A percentile compares a stretch with the other conserved stretches of the same genome.
These are phyloP conservation scores for Xylariaceae sp. DNA, from an alignment of 2,329 filamentous ascomycete species.

Conservation along the genomic window DNA sequence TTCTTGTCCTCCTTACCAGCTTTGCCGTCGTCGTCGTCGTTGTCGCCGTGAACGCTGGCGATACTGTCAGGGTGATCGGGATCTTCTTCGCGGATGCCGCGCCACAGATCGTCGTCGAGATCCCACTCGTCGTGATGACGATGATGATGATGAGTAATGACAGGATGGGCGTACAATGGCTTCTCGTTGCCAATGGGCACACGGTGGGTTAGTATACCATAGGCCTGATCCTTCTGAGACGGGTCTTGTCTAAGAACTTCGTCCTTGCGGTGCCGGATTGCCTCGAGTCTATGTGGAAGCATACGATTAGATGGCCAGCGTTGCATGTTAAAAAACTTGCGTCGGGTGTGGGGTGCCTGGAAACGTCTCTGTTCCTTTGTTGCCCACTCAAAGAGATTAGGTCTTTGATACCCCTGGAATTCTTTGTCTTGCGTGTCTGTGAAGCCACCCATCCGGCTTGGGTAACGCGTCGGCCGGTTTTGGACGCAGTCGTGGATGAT, in stretches of 20 bases:
- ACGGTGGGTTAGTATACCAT: conserved; percentile 25
- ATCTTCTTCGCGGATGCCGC: neutral
- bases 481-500: conserved; percentile 44
- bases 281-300: conserved; percentile 26
- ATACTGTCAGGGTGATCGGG: neutral
- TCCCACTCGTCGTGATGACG: neutral
- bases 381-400: conserved; percentile 33
- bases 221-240: conserved; percentile 24
- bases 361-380: conserved; percentile 28
- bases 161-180: conserved; percentile 8
- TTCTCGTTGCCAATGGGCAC: conserved; percentile 14
- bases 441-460: conserved; percentile 30
- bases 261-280: conserved; percentile 31
- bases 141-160: conserved; percentile 8
- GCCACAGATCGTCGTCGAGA: neutral
- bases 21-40: neutral
- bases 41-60: neutral
- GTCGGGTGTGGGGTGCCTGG: conserved; percentile 30
- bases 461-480: conserved; percentile 43
- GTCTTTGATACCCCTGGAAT: conserved; percentile 22
- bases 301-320: conserved; percentile 48
- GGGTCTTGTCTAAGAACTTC: conserved; percentile 30
- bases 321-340: conserved; percentile 43
- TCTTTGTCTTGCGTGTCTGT: conserved; percentile 20
- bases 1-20: neutral